These are phyloP conservation scores for Xylariaceae sp. DNA, from an alignment of 2,329 filamentous ascomycete genomes.

Conservation along the genomic window DNA sequence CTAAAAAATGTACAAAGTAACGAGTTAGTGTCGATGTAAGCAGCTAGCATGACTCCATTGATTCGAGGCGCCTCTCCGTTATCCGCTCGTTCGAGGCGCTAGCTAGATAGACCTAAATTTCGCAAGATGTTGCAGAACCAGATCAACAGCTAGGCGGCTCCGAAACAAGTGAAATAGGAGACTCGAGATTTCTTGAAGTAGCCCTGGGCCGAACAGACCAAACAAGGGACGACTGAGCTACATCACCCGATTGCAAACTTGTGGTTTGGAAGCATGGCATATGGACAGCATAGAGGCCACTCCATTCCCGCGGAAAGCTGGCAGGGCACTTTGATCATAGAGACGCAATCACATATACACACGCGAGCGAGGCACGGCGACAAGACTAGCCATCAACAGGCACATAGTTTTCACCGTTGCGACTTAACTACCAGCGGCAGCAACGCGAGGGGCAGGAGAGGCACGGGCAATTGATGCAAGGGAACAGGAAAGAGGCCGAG, in stretches of 20 bases:
- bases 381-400: constrained; percentile 16
- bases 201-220: constrained; percentile 16
- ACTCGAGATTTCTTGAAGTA: constrained; percentile 13
- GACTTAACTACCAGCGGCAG: constrained; percentile 6
- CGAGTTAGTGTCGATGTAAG: constrained; percentile 17
- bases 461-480: neutral
- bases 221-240: constrained; percentile 11
- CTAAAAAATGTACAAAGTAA: constrained; percentile 13
- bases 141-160: constrained; percentile 7
- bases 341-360: constrained; percentile 18
- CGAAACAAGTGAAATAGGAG: constrained; percentile 11
- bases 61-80: constrained; percentile 15
- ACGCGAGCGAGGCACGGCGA: constrained; percentile 15
- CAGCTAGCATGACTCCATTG: constrained; percentile 12
- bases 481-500: neutral
- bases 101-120: constrained; percentile 16
- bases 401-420: constrained; percentile 19
- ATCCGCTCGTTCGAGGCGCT: constrained; percentile 4
- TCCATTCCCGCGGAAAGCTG: neutral
- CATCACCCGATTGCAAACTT: neutral
- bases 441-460: neutral
- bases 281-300: neutral
- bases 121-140: constrained; percentile 6
- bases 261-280: constrained; percentile 1
- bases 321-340: constrained; percentile 12